Percentiles rank a stretch among this genome's conserved stretches.
phyloP scores from a whole-genome alignment of 768 basidiomycete genomes.

The Mycena galopus region DNA sequence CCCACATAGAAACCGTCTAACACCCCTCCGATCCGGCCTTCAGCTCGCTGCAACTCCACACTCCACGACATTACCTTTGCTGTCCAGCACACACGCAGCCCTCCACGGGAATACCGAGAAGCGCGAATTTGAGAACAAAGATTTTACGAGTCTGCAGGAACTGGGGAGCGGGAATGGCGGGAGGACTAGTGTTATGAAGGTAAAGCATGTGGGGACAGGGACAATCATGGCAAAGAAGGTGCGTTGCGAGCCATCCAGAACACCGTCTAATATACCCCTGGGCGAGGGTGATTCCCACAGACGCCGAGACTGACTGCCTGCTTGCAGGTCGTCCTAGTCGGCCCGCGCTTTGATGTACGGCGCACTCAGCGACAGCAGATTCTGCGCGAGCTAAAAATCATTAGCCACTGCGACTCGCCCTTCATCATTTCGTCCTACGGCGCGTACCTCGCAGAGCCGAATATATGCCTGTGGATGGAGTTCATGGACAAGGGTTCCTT shows the following conservation, averaged over 20 bases:
- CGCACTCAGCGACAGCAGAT: conserved; percentile 97
- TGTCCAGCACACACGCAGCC: too few species aligned
- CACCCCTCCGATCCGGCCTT: conserved; percentile 72
- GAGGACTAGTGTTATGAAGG: conserved; percentile 91
- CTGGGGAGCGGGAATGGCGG: conserved; percentile 97
- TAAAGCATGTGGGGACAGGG: conserved; percentile 90
- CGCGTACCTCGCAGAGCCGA: conserved; percentile 96
- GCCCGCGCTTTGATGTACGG: conserved; percentile 80
- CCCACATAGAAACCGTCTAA: conserved; percentile 66
- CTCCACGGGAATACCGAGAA: too few species aligned
- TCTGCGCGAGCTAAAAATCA: conserved; percentile 96
- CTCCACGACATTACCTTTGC: too few species aligned
- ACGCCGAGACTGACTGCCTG: too few species aligned
- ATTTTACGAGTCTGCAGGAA: conserved; percentile 89
- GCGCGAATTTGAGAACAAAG: conserved; percentile 72
- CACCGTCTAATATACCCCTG: background rate
- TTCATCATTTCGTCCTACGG: conserved; percentile 98
- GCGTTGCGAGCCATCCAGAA: conserved; percentile 43
- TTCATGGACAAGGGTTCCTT: conserved; percentile 94
- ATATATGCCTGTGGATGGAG: conserved; percentile 99
- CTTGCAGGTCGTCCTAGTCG: background rate
- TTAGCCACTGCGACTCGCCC: conserved; percentile 95
- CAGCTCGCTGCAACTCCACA: too few species aligned
- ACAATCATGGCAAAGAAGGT: conserved; percentile 99
- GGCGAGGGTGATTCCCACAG: too few species aligned